Base-by-base conservation (phyloP, 140 eudicot species). In the Stevia rebaudiana region DNA sequence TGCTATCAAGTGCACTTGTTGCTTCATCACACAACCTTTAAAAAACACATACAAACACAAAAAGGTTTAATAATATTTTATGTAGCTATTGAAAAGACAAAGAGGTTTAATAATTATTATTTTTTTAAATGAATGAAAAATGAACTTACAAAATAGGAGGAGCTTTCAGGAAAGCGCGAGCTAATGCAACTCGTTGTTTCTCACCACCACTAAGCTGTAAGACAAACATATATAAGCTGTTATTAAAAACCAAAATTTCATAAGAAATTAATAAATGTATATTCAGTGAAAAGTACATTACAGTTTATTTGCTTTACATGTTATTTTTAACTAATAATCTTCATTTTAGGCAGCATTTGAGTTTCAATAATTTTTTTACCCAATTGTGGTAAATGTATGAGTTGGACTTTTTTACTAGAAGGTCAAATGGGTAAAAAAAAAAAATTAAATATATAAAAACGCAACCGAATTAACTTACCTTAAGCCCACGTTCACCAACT, bases 141-240 rank as follows among this genome's bases (percentile, higher is more conserved):
- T n/a, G 25, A 16, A 28, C 91, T 79, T 84, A 92, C 98, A 92
- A 44, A 62, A 92, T 79, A 6, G 92, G 78, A 59, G 98, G 95
- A 37, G 95, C 92, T 81, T 88, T 92, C 70, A 92, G 72, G 78
- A 92, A 92, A 31, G 95, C 86, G 57, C 98, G 96, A 56, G 98
- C 98, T 23, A 92, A 62, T 53, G 98, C 89, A 52, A 92, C 92
- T 57, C 98, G 77, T 69, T 92, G 98, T 84, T 92, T 92, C 76
- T 92, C 98, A 70, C 98, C 98, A 43, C 98, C 98, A 77, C 98
- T 92, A 55, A 92, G 82, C 98, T 92, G 88, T 78, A 73, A 61
- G 40, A 68, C 57, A 67, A 48, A 42, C 71, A 39, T 40, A 63
- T 54, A 10, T 19, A n/a, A 58, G 2, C 17, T 40, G n/a, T 56